Conservation (phyloP, 2,329 filamentous ascomycete genomes). For the Alternaria incomplexa region DNA sequence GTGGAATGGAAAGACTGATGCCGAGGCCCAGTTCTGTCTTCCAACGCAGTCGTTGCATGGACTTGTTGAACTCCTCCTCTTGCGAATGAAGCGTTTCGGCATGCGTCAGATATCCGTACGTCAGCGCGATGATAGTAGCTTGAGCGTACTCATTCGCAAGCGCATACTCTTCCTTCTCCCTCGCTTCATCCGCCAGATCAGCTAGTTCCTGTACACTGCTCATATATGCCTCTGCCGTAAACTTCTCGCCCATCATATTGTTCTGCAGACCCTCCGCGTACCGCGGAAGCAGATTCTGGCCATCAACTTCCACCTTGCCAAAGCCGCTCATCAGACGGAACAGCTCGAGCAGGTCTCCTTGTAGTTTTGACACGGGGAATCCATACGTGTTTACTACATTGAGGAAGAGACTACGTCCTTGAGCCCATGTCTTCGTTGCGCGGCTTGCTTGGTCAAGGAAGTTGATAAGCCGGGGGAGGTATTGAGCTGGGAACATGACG, state of each 20-base stretch:
- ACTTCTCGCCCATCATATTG: conserved; percentile 22
- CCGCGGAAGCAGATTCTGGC: conserved; percentile 26
- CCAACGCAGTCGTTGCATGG: conserved; percentile 40
- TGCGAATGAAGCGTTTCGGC: conserved; percentile 35
- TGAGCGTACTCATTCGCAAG: conserved; percentile 31
- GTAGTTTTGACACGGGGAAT: conserved; percentile 30
- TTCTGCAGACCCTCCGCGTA: conserved; percentile 32
- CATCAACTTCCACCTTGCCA: conserved; percentile 23
- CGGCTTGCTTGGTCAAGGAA: conserved; percentile 38
- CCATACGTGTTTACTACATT: conserved; percentile 32
- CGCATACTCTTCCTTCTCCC: conserved; percentile 18
- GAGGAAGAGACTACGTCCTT: conserved; percentile 27
- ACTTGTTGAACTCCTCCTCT: conserved; percentile 23
- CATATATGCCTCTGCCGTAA: conserved; percentile 27
- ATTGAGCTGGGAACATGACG: conserved; percentile 45
- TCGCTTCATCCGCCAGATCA: conserved; percentile 26
- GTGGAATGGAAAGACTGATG: conserved; percentile 23
- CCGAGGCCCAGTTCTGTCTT: conserved; percentile 34
- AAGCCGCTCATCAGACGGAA: conserved; percentile 37
- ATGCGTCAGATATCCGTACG: conserved; percentile 41
- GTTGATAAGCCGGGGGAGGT: conserved; percentile 43
- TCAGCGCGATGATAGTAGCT: conserved; percentile 36
- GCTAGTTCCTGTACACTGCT: conserved; percentile 20
- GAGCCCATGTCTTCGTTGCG: conserved; percentile 30
- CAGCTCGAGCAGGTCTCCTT: conserved; percentile 42